Evolutionary conservation across 2,329 filamentous ascomycete species (phyloP).

Genomic region (Ophiocordyceps robertsii): DNA sequence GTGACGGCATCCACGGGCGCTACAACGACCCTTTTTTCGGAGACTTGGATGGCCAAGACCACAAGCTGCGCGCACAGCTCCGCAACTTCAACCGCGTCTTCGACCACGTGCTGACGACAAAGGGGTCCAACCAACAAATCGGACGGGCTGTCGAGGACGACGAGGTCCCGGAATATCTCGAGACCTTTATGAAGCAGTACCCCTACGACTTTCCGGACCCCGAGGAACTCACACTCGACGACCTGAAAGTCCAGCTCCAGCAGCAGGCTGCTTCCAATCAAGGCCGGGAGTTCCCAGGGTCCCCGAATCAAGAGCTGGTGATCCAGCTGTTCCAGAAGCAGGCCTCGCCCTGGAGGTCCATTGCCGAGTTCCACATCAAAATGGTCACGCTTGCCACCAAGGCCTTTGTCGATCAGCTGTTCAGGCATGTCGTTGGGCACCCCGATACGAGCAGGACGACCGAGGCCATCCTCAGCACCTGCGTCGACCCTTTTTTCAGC

Average conservation of each 20-base stretch:
- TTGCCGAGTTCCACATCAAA: conserved; percentile 22
- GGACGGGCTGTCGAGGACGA: background rate
- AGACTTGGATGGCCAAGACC: conserved; percentile 2
- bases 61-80: conserved; percentile 16
- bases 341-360: conserved; percentile 21
- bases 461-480: conserved; percentile 10
- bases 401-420: conserved; percentile 21
- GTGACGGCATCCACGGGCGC: conserved; percentile 13
- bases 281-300: conserved; percentile 25
- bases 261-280: conserved; percentile 20
- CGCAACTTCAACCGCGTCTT: conserved; percentile 17
- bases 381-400: conserved; percentile 15
- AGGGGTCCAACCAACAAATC: conserved; percentile 11
- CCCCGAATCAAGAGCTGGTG: conserved; percentile 20
- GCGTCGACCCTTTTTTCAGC: conserved; percentile 16
- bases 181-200: conserved; percentile 9
- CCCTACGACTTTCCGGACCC: conserved; percentile 13
- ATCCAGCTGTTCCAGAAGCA: conserved; percentile 26
- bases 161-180: conserved; percentile 13
- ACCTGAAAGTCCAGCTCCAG: conserved; percentile 15
- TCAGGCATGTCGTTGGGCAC: conserved; percentile 17
- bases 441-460: background rate
- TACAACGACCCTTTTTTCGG: conserved; percentile 25
- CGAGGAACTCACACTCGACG: conserved; percentile 1
- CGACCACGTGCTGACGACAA: conserved; percentile 10